A percentile compares a stretch with the other conserved stretches of the same genome.
phyloP scores from a whole-genome alignment of 2,329 filamentous ascomycete species.

The Colletotrichum sp. region DNA sequence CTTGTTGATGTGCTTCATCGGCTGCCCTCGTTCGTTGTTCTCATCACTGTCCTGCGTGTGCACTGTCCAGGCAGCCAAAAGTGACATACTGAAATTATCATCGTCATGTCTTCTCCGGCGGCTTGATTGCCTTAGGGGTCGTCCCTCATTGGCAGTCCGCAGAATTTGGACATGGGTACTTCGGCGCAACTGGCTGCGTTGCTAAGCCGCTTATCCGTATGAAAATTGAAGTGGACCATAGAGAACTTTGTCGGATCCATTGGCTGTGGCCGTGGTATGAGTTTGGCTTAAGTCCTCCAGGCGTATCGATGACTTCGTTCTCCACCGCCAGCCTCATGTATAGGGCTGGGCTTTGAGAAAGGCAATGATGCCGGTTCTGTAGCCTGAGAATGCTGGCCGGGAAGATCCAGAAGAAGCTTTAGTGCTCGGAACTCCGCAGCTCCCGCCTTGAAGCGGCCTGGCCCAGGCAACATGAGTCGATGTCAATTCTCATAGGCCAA shows the following conservation, averaged over 20 bases:
- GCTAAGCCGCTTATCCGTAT: neutral
- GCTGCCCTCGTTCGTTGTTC: neutral
- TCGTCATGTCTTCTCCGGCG: neutral
- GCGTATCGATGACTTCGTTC: too few relatives aligned
- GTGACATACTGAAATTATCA: fast-evolving
- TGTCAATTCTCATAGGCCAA: neutral
- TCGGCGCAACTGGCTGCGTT: neutral
- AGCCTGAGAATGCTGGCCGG: neutral
- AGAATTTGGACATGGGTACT: neutral
- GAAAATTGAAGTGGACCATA: neutral
- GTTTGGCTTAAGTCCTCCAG: neutral
- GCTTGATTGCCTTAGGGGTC: neutral
- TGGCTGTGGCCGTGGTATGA: neutral
- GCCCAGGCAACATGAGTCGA: neutral
- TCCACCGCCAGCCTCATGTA: too few relatives aligned
- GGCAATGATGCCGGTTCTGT: neutral
- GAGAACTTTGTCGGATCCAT: neutral
- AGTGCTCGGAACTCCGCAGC: neutral
- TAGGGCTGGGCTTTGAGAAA: neutral
- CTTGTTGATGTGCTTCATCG: neutral
- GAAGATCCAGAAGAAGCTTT: neutral
- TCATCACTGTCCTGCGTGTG: neutral
- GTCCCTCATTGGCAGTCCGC: neutral
- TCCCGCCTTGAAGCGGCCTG: neutral
- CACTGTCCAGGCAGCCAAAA: neutral